phyloP scores from a whole-genome alignment of 495 filamentous ascomycete genomes.

The Clohesyomyces aquaticus region DNA sequence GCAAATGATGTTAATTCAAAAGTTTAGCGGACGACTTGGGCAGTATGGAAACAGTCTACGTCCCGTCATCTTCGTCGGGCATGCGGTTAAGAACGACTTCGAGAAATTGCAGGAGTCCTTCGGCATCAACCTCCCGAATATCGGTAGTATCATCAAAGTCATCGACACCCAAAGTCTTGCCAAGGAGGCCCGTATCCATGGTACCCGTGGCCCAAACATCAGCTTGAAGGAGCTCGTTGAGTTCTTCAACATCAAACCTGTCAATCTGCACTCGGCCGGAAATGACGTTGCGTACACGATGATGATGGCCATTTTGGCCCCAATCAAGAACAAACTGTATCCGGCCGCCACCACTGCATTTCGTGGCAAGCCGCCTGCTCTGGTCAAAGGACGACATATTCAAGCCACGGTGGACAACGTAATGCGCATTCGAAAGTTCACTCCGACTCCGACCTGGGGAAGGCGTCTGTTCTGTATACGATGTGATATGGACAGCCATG shows the following conservation, averaged over 20 bases:
- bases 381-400: too few relatives aligned
- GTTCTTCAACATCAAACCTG: conserved; percentile 5
- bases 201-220: conserved; percentile 3
- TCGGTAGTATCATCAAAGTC: conserved; percentile 15
- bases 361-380: too few relatives aligned
- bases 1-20: background rate
- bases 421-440: background rate
- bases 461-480: background rate
- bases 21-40: background rate
- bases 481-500: background rate
- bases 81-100: conserved; percentile 11
- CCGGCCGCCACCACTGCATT: background rate
- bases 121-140: conserved; percentile 1
- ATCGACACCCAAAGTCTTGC: conserved; percentile 22
- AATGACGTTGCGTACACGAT: conserved; percentile 18
- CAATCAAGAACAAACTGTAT: background rate
- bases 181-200: conserved; percentile 3
- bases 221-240: conserved; percentile 1
- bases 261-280: conserved; percentile 24
- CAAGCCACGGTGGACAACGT: background rate
- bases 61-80: conserved; percentile 16
- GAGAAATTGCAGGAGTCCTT: background rate
- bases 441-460: background rate
- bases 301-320: background rate
- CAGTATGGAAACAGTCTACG: background rate